Evolutionary conservation across 495 filamentous ascomycete genomes (phyloP).

Genomic region (Penicillium salamii): DNA sequence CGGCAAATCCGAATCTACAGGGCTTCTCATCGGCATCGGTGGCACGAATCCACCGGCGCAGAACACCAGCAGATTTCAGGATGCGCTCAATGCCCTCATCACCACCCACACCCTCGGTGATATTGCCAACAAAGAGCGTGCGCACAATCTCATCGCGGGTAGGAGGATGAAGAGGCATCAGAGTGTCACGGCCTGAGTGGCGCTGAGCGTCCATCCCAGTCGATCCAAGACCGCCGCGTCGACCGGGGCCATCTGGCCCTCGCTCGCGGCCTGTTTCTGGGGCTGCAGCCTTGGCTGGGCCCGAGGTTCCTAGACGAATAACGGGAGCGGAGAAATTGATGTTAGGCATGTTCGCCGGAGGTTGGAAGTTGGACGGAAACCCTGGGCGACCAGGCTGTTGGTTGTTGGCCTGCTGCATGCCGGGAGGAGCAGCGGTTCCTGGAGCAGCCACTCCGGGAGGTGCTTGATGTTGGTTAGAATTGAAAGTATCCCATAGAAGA

Average conservation of each 20-base stretch:
- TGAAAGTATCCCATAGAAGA: conserved; percentile 1
- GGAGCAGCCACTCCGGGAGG: conserved; percentile 57
- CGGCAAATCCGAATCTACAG: conserved; percentile 91
- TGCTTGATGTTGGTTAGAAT: conserved; percentile 24
- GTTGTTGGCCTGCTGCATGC: conserved; percentile 70
- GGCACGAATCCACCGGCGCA: conserved; percentile 82
- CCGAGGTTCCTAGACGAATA: conserved; percentile 79
- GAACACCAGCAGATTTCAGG: conserved; percentile 69
- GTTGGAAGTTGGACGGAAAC: conserved; percentile 82
- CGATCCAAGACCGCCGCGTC: conserved; percentile 66
- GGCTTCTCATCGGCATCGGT: conserved; percentile 80
- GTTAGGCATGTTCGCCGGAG: conserved; percentile 88
- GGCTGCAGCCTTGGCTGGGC: conserved; percentile 62
- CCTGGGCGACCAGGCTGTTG: conserved; percentile 69
- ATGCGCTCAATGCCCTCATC: conserved; percentile 85
- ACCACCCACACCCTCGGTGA: conserved; percentile 71
- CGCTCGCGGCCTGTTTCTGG: conserved; percentile 49
- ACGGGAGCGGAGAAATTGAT: conserved; percentile 98
- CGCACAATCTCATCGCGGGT: conserved; percentile 86
- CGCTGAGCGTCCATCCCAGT: conserved; percentile 65
- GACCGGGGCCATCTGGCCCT: conserved; percentile 45
- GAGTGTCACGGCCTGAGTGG: conserved; percentile 66
- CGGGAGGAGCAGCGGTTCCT: conserved; percentile 73
- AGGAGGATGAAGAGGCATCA: conserved; percentile 78
- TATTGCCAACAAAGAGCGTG: conserved; percentile 85